Base-by-base conservation (phyloP, 306 rosid genomes). In the Begonia loranthoides region DNA sequence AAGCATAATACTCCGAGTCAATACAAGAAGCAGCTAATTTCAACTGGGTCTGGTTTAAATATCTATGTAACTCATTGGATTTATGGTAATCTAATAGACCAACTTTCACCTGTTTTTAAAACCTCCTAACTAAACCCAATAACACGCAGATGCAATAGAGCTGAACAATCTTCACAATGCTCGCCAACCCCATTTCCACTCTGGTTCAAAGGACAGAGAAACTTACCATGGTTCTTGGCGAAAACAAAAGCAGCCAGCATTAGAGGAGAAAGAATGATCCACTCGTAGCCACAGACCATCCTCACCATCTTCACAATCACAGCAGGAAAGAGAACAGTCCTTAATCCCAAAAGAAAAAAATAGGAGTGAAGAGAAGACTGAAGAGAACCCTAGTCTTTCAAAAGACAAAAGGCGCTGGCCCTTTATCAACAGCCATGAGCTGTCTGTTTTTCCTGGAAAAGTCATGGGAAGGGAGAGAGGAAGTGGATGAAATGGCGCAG, bases 141-240 rank as follows among this genome's bases (percentile, higher is more conserved):
- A n/a, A n/a, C n/a, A n/a, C n/a, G n/a, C n/a, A n/a, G n/a, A n/a
- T n/a, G n/a, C n/a, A n/a, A n/a, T n/a, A n/a, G n/a, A n/a, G n/a
- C n/a, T n/a, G n/a, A n/a, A n/a, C n/a, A n/a, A n/a, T n/a, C n/a
- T n/a, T n/a, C n/a, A n/a, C n/a, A n/a, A n/a, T n/a, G n/a, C n/a
- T n/a, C n/a, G n/a, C n/a, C n/a, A n/a, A n/a, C 43, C 43, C 6
- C 8, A 10, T 39, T 39, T 39, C 43, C 43, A 39, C 6, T 5
- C 43, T 39, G 6, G 8, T 39, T 39, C 43, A 39, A 39, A 6
- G 10, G 6, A 39, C 43, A 5, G 43, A 10, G 43, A 39, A 40
- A 14, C 45, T 52, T 82, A 89, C 95, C 97, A 60, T 82, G 94
- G 52, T 56, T 43, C 64, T 73, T 84, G 62, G 94, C 76, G 84